Conservation (phyloP, 208 protist species). For the Sergeia podlipaevii region DNA sequence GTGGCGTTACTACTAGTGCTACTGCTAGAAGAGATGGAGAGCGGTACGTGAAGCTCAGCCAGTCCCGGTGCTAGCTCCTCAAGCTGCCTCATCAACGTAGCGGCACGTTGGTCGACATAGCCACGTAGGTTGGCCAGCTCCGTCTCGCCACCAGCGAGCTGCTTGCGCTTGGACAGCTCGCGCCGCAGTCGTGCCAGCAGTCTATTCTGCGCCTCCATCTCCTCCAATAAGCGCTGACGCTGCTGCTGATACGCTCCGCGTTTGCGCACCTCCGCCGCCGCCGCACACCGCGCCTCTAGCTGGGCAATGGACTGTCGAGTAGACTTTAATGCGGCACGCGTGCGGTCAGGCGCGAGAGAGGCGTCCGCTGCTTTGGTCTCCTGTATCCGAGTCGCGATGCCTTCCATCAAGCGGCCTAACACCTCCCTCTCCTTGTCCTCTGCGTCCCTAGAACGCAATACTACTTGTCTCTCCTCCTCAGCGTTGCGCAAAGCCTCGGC, state of each 20-base stretch:
- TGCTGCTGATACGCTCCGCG: constrained; percentile 30
- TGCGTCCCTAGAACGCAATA: constrained; percentile 39
- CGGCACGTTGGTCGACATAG: constrained; percentile 32
- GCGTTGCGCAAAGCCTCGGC: constrained; percentile 11
- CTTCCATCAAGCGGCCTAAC: constrained; percentile 11
- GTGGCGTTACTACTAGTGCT: no score
- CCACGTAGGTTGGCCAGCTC: constrained; percentile 36
- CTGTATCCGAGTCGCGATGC: constrained; percentile 9
- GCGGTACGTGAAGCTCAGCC: constrained; percentile 21
- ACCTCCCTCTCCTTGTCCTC: constrained; percentile 66
- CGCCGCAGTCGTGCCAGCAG: constrained; percentile 42
- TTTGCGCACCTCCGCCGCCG: constrained; percentile 32
- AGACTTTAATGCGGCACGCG: background rate
- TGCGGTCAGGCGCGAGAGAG: constrained; percentile 15
- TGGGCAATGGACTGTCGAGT: constrained; percentile 19
- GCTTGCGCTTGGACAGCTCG: constrained; percentile 46
- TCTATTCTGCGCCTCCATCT: constrained; percentile 48
- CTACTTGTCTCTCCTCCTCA: constrained; percentile 22
- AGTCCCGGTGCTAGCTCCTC: constrained; percentile 30
- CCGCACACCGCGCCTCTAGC: constrained; percentile 45
- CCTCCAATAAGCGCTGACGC: constrained; percentile 28
- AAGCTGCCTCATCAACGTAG: constrained; percentile 17
- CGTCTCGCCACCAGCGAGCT: constrained; percentile 22
- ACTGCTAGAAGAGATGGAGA: constrained; percentile 14
- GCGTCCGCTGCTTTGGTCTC: constrained; percentile 15